These are phyloP conservation scores for Polyporus tsugae DNA, from an alignment of 1,284 basidiomycete genomes.

Conservation along the genomic window DNA sequence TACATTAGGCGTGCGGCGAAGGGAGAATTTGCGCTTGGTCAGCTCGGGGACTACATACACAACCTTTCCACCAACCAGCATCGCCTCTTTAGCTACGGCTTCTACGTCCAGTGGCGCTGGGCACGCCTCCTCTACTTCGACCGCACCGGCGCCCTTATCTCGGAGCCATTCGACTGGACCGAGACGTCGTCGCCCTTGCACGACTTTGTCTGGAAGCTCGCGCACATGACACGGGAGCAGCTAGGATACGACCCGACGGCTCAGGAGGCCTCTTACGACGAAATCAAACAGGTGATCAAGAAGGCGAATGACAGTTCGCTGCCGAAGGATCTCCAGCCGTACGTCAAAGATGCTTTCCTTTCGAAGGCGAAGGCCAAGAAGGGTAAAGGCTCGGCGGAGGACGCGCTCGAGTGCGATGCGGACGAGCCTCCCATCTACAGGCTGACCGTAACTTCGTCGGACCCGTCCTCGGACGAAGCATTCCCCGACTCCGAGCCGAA, in stretches of 20 bases:
- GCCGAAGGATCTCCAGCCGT: background rate
- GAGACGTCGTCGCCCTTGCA: slow-evolving; percentile 3
- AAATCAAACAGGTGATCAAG: background rate
- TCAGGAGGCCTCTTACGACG: background rate
- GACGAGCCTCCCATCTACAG: slow-evolving; percentile 1
- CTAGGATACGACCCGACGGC: slow-evolving; percentile 30
- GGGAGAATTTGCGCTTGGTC: background rate
- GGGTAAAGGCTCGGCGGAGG: no score
- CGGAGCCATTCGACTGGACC: slow-evolving; percentile 20
- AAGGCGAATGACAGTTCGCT: background rate
- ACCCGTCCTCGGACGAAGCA: background rate
- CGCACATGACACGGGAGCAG: slow-evolving; percentile 11
- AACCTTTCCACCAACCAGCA: slow-evolving; percentile 11
- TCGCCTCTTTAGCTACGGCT: background rate
- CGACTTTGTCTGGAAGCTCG: slow-evolving; percentile 23
- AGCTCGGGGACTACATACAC: slow-evolving; percentile 1
- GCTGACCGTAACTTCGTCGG: background rate
- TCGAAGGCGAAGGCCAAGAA: no score
- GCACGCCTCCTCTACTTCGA: slow-evolving; percentile 23
- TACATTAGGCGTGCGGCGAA: background rate
- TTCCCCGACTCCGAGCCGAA: background rate
- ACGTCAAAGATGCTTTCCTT: background rate
- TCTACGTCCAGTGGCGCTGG: slow-evolving; percentile 3
- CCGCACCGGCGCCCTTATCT: slow-evolving; percentile 15
- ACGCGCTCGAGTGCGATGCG: background rate